Evolutionary conservation across 371 early-diverging fungal genomes (phyloP).

Genomic region (Rhizopus microsporus): DNA sequence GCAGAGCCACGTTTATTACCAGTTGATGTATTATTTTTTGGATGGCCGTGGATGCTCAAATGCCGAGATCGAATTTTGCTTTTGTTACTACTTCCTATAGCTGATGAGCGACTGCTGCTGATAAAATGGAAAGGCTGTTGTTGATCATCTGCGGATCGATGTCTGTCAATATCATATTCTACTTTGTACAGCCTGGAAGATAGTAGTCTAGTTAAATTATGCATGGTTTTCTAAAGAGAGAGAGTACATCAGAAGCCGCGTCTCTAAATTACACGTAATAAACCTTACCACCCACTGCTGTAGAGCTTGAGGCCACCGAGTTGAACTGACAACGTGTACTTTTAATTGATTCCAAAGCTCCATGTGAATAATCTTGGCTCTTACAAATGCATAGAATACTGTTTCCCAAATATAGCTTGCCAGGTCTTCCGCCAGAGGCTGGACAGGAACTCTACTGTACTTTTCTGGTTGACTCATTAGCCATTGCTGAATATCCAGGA

Average conservation of each 20-base stretch:
- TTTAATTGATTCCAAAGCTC: slow-evolving; percentile 56
- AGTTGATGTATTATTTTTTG: slow-evolving; percentile 1
- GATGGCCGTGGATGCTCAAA: slow-evolving; percentile 25
- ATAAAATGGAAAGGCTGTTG: slow-evolving; percentile 10
- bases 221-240: slow-evolving; percentile 52
- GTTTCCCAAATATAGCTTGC: slow-evolving; percentile 63
- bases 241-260: no score
- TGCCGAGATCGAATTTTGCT: slow-evolving; percentile 22
- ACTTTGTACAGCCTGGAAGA: slow-evolving; percentile 53
- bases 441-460: slow-evolving; percentile 47
- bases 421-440: slow-evolving; percentile 54
- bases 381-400: slow-evolving; percentile 55
- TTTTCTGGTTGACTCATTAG: slow-evolving; percentile 55
- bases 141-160: not conserved
- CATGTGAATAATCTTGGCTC: slow-evolving; percentile 49
- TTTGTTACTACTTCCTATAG: slow-evolving; percentile 19
- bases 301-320: slow-evolving; percentile 55
- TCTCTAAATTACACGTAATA: no score
- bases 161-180: slow-evolving; percentile 39
- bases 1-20: slow-evolving; percentile 2
- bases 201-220: slow-evolving; percentile 54
- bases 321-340: slow-evolving; percentile 42
- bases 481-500: slow-evolving; percentile 59
- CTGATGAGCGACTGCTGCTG: slow-evolving; percentile 28
- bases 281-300: slow-evolving; percentile 62